These are phyloP conservation scores for Saturnispora dispora DNA, from an alignment of 805 yeast genomes.

Conservation along the genomic window DNA sequence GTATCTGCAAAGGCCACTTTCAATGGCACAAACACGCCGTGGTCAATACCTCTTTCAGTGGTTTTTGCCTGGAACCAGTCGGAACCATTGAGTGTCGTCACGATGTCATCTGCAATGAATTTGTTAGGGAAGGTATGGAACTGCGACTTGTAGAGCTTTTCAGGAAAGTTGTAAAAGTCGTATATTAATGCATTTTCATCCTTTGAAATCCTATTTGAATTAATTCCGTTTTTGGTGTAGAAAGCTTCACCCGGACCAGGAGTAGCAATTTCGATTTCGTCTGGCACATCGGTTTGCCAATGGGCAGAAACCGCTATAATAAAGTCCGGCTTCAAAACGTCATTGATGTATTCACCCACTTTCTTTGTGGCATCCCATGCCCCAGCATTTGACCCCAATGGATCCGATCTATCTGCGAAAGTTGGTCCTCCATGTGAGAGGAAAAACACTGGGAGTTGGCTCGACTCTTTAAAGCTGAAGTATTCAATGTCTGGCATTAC, in stretches of 20 bases:
- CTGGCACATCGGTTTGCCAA: constrained; percentile 47
- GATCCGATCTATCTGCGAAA: constrained; percentile 49
- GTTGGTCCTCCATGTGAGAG: constrained; percentile 83
- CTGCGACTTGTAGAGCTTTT: constrained; percentile 49
- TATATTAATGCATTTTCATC: constrained; percentile 52
- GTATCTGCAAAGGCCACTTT: constrained; percentile 54
- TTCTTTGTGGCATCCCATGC: constrained; percentile 45
- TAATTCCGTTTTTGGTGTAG: constrained; percentile 13
- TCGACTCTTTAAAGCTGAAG: constrained; percentile 14
- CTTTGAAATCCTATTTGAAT: constrained; percentile 15
- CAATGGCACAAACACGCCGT: constrained; percentile 77
- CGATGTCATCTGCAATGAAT: constrained; percentile 37
- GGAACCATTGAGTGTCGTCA: constrained; percentile 29
- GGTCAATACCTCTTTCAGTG: constrained; percentile 63
- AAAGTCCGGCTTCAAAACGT: constrained; percentile 50
- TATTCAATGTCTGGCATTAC: constrained; percentile 14
- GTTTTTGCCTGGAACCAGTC: constrained; percentile 37
- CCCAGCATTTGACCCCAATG: constrained; percentile 43
- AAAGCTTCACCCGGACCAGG: constrained; percentile 26
- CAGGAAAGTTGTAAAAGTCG: constrained; percentile 70
- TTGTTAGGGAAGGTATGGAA: constrained; percentile 44
- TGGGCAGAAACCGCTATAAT: constrained; percentile 67
- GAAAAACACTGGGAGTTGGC: constrained; percentile 48
- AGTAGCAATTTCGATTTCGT: constrained; percentile 40
- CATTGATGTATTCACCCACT: constrained; percentile 44